These are phyloP conservation scores for Ceratocystis diversiconidia DNA, from an alignment of 2,329 filamentous ascomycete species.

Conservation along the genomic window DNA sequence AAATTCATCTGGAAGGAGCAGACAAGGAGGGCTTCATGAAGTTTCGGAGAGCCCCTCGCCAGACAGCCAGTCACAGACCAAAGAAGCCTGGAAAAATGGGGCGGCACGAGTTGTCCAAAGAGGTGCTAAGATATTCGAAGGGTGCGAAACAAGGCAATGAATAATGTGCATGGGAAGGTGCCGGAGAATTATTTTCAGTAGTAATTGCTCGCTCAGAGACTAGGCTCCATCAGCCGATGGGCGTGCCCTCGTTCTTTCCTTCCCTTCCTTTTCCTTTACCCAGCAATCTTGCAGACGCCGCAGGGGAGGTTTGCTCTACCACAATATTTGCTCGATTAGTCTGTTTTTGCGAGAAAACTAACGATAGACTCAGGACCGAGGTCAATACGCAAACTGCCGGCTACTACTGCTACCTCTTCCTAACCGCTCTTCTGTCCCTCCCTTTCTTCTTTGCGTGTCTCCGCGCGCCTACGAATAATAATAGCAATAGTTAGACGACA, in stretches of 20 bases:
- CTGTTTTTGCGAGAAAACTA: background rate
- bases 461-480: too few relatives aligned
- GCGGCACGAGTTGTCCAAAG: background rate
- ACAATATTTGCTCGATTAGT: background rate
- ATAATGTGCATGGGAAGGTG: background rate
- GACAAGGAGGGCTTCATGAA: background rate
- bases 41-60: background rate
- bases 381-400: background rate
- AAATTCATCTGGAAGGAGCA: conserved; percentile 3
- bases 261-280: background rate
- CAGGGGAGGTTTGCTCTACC: too few relatives aligned
- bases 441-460: background rate
- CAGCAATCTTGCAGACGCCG: too few relatives aligned
- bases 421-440: background rate
- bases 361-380: background rate
- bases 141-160: background rate
- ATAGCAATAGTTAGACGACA: too few relatives aligned
- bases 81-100: background rate
- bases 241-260: background rate
- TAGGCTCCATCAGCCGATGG: background rate
- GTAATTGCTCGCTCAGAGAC: background rate
- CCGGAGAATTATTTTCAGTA: background rate
- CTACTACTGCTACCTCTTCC: background rate
- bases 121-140: background rate
- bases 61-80: background rate